Evolutionary conservation across 805 yeast genomes (phyloP), one percentile per base, ranked within the genome.

Genomic region (Tetrapisispora taiwanensis): DNA sequence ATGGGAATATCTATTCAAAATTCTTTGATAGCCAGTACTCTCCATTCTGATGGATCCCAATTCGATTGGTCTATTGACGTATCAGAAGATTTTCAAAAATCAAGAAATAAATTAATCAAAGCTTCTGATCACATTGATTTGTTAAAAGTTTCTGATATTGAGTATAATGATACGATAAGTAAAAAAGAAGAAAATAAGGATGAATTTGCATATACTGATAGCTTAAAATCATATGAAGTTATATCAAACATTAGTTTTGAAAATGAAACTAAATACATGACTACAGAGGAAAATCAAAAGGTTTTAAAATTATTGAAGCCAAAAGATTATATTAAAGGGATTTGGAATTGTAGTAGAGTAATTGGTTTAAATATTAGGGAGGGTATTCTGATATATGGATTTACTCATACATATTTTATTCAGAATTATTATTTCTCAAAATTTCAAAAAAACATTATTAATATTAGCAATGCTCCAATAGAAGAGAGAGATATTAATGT

Each of bases 341-440:
- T 87, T 15, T 80, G 85, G 80, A 87, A 87, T 57, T 78, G 84
- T 1, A 77, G 89, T 44, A 77, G 79, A 40, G 75, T 88, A 18
- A 65, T 81, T 46, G 95, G 95, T 0, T 64, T 87, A n/a, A 84
- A 79, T 27, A 78, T 88, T 2, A 67, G 73, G 15, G 95, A 86
- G 55, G 84, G 90, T 14, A 69, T 87, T 32, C 64, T 87, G 59
- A 82, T 87, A 24, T 59, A 81, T 32, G 95, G 95, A 0, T 64
- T 70, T 3, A 66, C 70, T 4, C 79, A 81, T 53, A 52, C 84
- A 8, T 88, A 86, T 54, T 64, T 85, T 52, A 75, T 83, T 44
- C 84, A 78, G 46, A 77, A 78, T 52, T 87, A 80, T 58, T 82
- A 75, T 50, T 73, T 74, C 35, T 48, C 67, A 1, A 65, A 51